Percentiles rank a stretch among this genome's conserved stretches.
These are phyloP conservation scores for Penicillium argentinense DNA, from an alignment of 495 filamentous ascomycete species.

Conservation along the genomic window DNA sequence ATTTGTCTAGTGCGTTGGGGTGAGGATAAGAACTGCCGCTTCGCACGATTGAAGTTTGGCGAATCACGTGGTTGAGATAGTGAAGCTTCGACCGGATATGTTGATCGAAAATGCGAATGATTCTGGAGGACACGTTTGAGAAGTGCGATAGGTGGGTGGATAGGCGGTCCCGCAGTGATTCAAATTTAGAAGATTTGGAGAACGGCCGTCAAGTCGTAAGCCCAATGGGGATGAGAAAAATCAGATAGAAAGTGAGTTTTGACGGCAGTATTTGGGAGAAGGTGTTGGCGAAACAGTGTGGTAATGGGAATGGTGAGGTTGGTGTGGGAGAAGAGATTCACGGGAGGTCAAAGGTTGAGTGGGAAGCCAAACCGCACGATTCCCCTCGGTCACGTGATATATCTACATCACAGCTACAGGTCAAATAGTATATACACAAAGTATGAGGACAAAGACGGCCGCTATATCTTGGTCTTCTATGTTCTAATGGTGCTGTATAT, in stretches of 20 bases:
- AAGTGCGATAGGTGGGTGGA: neutral
- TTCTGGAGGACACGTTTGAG: neutral
- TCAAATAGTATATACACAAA: no score
- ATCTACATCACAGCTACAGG: no score
- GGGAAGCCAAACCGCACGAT: neutral
- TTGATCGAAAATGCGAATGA: conserved; percentile 1
- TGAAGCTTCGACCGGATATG: neutral
- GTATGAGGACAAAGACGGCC: no score
- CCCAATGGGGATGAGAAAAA: conserved; percentile 6
- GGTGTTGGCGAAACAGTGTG: neutral
- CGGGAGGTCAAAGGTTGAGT: conserved; percentile 9
- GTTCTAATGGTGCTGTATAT: no score
- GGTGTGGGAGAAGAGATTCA: conserved; percentile 9
- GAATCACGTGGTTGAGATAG: neutral
- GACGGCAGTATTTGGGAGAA: conserved; percentile 11
- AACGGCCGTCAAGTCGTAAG: conserved; percentile 5
- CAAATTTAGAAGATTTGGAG: conserved; percentile 6
- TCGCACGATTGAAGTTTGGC: neutral
- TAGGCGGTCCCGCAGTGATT: conserved; percentile 5
- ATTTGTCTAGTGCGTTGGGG: neutral
- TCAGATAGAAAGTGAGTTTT: conserved; percentile 1
- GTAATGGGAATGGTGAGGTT: conserved; percentile 1
- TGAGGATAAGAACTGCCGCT: neutral
- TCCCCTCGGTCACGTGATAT: conserved; percentile 6
- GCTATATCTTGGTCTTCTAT: no score